Percentiles rank a stretch among this genome's conserved stretches.
Conservation (phyloP, 495 filamentous ascomycete genomes). For the Apiosordaria backusii region DNA sequence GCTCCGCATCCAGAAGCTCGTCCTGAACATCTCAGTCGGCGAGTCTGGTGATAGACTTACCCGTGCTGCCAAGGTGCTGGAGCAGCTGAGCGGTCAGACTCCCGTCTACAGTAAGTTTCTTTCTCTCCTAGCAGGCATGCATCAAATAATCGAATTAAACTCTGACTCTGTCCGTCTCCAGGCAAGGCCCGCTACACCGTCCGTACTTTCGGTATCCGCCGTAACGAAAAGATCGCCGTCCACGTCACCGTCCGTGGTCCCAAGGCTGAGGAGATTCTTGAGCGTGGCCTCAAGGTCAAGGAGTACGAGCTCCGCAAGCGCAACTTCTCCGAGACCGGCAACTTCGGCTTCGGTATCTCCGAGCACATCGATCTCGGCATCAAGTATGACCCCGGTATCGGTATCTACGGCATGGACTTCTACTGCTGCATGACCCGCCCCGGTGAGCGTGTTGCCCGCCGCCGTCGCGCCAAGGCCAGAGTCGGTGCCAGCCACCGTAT, state of each 20-base stretch:
- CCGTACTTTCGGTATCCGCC: slow-evolving; percentile 99
- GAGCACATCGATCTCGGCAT: slow-evolving; percentile 99
- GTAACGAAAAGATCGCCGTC: slow-evolving; percentile 99
- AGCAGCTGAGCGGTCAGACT: slow-evolving; percentile 99
- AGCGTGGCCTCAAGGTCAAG: slow-evolving; percentile 99
- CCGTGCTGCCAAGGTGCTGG: slow-evolving; percentile 98
- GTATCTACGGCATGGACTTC: slow-evolving; percentile 99
- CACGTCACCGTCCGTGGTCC: slow-evolving; percentile 99
- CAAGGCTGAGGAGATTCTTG: slow-evolving; percentile 99
- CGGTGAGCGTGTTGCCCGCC: slow-evolving; percentile 94
- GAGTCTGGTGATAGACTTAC: slow-evolving; percentile 99
- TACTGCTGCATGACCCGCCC: slow-evolving; percentile 99
- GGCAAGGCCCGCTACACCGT: slow-evolving; percentile 99
- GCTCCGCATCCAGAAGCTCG: slow-evolving; percentile 99
- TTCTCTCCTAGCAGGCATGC: not conserved
- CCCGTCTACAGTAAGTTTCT: slow-evolving; percentile 89
- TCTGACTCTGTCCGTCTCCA: slow-evolving; percentile 33
- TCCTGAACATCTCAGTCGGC: slow-evolving; percentile 99
- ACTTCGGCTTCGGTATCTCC: slow-evolving; percentile 99
- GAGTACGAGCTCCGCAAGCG: slow-evolving; percentile 98
- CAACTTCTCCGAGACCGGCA: slow-evolving; percentile 99
- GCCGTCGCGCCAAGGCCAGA: slow-evolving; percentile 79
- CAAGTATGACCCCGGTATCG: slow-evolving; percentile 99
- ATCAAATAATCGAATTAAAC: not conserved
- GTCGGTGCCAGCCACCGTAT: slow-evolving; percentile 90